phyloP scores from a whole-genome alignment of 345 rosid species.

The Atalantia buxifolia region DNA sequence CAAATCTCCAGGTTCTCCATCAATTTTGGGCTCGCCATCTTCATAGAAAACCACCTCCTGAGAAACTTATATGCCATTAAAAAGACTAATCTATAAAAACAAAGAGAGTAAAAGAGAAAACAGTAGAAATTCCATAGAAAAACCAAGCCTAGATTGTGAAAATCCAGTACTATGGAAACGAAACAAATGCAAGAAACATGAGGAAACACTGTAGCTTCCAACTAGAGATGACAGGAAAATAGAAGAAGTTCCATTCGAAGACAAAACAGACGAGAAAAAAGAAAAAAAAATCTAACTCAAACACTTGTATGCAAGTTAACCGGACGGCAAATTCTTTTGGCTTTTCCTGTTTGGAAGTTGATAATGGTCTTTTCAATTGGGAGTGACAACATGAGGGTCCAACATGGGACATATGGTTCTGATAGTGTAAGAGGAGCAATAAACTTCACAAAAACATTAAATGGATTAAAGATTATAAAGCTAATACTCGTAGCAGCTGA shows the following conservation, averaged over 20 bases:
- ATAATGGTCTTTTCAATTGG: not conserved
- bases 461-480: not conserved
- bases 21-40: constrained; percentile 92
- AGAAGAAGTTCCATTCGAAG: not conserved
- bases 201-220: not conserved
- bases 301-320: not conserved
- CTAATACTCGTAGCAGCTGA: not conserved
- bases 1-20: constrained; percentile 97
- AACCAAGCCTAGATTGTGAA: not conserved
- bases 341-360: not conserved
- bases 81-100: not conserved
- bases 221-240: not conserved
- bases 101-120: not conserved
- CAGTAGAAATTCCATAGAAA: not conserved
- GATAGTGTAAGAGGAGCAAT: not conserved
- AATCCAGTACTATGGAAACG: not conserved
- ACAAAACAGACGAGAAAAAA: not conserved
- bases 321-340: not conserved
- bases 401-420: not conserved
- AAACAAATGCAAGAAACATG: not conserved
- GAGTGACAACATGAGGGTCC: not conserved
- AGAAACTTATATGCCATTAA: constrained; percentile 16
- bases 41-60: constrained; percentile 96
- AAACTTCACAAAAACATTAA: not conserved
- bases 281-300: not conserved